A percentile compares a stretch with the other conserved stretches of the same genome.
phyloP scores from a whole-genome alignment of 768 basidiomycete species.

The Suillus paluster region DNA sequence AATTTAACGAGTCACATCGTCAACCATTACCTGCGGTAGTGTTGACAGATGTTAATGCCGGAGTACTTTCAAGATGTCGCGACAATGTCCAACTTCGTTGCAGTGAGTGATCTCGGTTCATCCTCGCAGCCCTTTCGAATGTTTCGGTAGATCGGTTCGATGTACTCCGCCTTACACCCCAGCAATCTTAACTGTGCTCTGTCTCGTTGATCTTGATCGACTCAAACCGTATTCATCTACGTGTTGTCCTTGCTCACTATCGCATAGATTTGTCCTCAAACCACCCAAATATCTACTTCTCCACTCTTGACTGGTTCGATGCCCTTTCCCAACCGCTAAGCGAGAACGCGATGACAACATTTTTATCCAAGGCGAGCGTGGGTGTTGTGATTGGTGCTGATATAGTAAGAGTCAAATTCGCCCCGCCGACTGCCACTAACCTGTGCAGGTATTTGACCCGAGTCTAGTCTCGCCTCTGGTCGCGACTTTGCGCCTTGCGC shows the following conservation, averaged over 20 bases:
- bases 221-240: background rate
- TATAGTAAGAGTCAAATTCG: constrained; percentile 42
- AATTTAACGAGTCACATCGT: constrained; percentile 15
- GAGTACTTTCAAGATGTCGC: constrained; percentile 63
- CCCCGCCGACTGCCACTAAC: background rate
- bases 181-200: background rate
- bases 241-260: background rate
- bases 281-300: constrained; percentile 50
- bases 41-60: constrained; percentile 68
- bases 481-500: constrained; percentile 43
- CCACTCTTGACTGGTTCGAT: constrained; percentile 68
- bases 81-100: constrained; percentile 65
- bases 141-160: background rate
- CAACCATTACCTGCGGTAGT: constrained; percentile 35
- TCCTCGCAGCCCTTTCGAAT: background rate
- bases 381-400: constrained; percentile 78
- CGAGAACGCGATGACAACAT: constrained; percentile 22
- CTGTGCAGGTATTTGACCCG: constrained; percentile 68
- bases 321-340: constrained; percentile 44
- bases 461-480: constrained; percentile 60
- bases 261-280: constrained; percentile 56
- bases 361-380: constrained; percentile 48
- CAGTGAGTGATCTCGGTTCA: constrained; percentile 52
- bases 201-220: background rate
- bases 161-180: background rate